Base-by-base conservation (phyloP, 371 early-diverging fungal species). In the Lichtheimia corymbifera region DNA sequence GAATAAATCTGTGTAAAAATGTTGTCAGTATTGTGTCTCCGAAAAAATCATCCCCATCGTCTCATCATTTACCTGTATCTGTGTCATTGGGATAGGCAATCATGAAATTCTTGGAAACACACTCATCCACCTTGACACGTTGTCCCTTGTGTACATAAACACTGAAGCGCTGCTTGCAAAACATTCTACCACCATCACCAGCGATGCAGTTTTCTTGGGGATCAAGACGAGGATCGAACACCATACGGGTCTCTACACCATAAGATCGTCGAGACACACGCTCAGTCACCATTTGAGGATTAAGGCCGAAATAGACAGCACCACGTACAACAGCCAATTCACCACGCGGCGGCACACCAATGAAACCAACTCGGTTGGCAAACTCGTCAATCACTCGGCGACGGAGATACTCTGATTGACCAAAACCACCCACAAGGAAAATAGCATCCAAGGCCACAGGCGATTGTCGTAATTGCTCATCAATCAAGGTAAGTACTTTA, bases 211-310 rank as follows among this genome's bases (percentile, higher is more conserved):
- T 80, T 53, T 85, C 85, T 27, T 77, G 73, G 13, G 85, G 85
- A 63, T 85, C 85, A 17, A 71, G 55, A 9, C 82, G 76, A 17
- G 80, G 81, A 30, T 80, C 77, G 64, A 82, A 85, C 11, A 82
- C 76, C 85, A 85, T 85, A 25, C 83, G 77, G 7, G 85, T 83
- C 55, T 85, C 85, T n/a, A 85, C 74, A 17, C 85, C 85, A 57
- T 85, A 80, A 51, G 82, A 82, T 24, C 85, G 77, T 68, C 85
- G 75, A 1, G 85, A 83, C 9, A 85, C 82, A 70, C 85, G 82
- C 25, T 83, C 77, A 40, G 82, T 79, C 51, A 85, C 79, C 66
- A 82, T 77, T 50, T 71, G 72, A 28, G 80, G 79, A 13, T 82
- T 79, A 55, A 85, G 40, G 43, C 84, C 84, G 64, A 82, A 83